Base-by-base conservation (phyloP, 306 rosid species). In the Clitoria ternatea region DNA sequence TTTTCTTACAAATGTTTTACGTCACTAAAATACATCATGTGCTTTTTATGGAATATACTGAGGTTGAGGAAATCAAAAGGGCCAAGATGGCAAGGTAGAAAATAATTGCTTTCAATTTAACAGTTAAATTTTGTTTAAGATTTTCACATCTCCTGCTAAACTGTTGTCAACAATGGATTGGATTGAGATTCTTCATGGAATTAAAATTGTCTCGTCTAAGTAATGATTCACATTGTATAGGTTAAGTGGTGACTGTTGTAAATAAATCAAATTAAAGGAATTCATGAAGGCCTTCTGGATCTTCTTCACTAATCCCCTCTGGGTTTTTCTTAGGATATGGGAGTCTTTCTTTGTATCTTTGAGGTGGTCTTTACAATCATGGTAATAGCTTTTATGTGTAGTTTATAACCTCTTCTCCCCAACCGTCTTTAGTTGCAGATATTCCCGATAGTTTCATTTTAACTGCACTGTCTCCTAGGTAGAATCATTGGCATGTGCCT, bases 341-440 rank as follows among this genome's bases (percentile, higher is more conserved):
- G 27, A 19, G 30, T 29, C 3, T 35, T 10, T 37, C 35, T 6
- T 20, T 39, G 39, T 48, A 35, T 36, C 1, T 24, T 65, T 44
- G 36, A 33, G 50, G 60, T 72, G 59, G 37, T 45, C 73, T 47
- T 27, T 32, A 14, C 79, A 37, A 37, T 62, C 19, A 63, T 53
- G 43, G n/a, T 4, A 2, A 48, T 45, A 33, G 7, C 20, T 15
- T 61, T 42, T 35, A 26, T 22, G 3, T 26, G 13, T 23, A 47
- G 7, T 49, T 7, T 68, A 10, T 70, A 11, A 18, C n/a, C 42
- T 45, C 48, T 48, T 23, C 45, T 12, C 35, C 5, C 37, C 47
- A 0, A 1, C 22, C 13, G 3, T 40, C 30, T 40, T n/a, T 61
- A 52, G 49, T 43, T 32, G 29, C 33, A 24, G n/a, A 69, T 54